Evolutionary conservation across 2,329 filamentous ascomycete genomes (phyloP).

Genomic region (Boeremia exigua): DNA sequence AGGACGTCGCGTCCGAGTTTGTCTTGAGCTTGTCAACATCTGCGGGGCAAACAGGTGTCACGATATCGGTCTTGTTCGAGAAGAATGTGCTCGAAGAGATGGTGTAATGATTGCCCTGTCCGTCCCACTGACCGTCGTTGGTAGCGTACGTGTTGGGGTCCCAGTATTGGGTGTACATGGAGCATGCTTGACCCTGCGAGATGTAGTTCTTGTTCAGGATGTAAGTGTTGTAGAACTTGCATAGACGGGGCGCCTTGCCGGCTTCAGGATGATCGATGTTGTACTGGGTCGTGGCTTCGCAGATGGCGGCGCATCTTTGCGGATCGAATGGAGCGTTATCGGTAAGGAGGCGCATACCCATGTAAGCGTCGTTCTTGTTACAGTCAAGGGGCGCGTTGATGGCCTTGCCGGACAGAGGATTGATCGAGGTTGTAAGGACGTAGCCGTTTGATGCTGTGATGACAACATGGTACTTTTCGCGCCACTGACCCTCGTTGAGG

Average conservation of each 20-base stretch:
- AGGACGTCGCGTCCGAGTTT: neutral
- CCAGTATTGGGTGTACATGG: slow-evolving; percentile 23
- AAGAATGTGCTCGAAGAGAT: slow-evolving; percentile 10
- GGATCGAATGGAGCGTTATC: slow-evolving; percentile 1
- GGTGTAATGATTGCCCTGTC: slow-evolving; percentile 1
- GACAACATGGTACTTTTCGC: slow-evolving; percentile 5
- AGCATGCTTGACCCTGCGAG: slow-evolving; percentile 40
- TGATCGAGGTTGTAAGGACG: neutral
- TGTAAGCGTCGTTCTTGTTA: slow-evolving; percentile 5
- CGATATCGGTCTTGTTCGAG: neutral
- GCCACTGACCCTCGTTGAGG: slow-evolving; percentile 1
- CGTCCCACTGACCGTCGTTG: slow-evolving; percentile 1
- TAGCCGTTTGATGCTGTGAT: slow-evolving; percentile 4
- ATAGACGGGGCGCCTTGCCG: slow-evolving; percentile 6
- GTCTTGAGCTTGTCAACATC: neutral
- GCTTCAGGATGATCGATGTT: slow-evolving; percentile 1
- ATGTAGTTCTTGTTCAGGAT: slow-evolving; percentile 35
- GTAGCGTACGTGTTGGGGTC: slow-evolving; percentile 1
- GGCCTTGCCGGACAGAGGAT: neutral
- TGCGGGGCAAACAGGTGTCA: slow-evolving; percentile 1
- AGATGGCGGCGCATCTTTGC: neutral
- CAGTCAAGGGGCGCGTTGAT: slow-evolving; percentile 10
- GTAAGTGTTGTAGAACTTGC: slow-evolving; percentile 46
- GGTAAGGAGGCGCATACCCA: neutral
- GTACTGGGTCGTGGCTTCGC: slow-evolving; percentile 3